These are phyloP conservation scores for Flaveria floridana DNA, from an alignment of 140 eudicot genomes.

Conservation along the genomic window DNA sequence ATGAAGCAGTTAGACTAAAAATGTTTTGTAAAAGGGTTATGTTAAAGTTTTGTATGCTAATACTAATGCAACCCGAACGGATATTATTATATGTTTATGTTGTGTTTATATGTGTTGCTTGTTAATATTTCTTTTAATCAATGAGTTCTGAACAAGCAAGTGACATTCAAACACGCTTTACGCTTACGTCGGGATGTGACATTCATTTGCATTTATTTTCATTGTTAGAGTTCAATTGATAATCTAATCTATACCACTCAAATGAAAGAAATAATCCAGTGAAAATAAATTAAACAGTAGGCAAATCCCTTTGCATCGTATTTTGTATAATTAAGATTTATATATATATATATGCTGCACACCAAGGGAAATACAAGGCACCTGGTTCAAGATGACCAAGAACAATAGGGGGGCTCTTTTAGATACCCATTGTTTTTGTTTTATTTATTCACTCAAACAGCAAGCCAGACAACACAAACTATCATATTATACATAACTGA, in stretches of 20 bases:
- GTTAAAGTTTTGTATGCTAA: too few relatives aligned
- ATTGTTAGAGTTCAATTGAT: background rate
- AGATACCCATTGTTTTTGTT: conserved; percentile 26
- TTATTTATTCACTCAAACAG: conserved; percentile 31
- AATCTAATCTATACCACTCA: background rate
- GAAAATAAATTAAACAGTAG: background rate
- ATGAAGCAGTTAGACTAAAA: too few relatives aligned
- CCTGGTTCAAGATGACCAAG: conserved; percentile 26
- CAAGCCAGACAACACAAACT: conserved; percentile 18
- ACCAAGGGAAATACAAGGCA: conserved; percentile 19
- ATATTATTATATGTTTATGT: too few relatives aligned
- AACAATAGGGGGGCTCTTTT: conserved; percentile 21
- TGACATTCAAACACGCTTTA: too few relatives aligned
- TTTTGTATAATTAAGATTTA: background rate
- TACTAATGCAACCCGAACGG: too few relatives aligned
- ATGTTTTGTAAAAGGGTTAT: too few relatives aligned
- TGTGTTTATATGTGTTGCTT: too few relatives aligned
- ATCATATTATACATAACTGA: conserved; percentile 33
- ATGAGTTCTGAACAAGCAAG: too few relatives aligned
- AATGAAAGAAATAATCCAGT: background rate
- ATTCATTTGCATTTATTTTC: background rate
- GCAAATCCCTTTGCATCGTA: conserved; percentile 14
- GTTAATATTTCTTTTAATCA: too few relatives aligned
- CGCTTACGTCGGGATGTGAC: too few relatives aligned
- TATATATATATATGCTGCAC: background rate